Base-by-base conservation (phyloP, 1,139 yeast species). In the Cylindricascospora bacillispora region DNA sequence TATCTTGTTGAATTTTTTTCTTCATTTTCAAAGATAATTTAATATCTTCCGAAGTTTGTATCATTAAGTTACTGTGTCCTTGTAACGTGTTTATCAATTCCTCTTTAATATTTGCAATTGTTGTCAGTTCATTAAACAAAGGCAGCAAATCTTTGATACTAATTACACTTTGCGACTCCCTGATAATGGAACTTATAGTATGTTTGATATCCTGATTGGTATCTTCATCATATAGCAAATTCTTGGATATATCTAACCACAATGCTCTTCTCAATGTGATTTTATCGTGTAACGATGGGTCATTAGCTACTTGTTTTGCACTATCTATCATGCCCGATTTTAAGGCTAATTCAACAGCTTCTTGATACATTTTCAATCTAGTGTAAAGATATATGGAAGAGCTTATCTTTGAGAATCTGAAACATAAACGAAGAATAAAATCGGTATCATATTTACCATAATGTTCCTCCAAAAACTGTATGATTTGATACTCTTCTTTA, bases 101-200 rank as follows among this genome's bases (percentile, higher is more conserved):
- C 30, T 78, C 80, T 44, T 83, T 83, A 50, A 89, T 70, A 36
- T 80, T 74, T 42, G 83, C 93, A 30, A 89, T 76, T 28, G 80
- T 73, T 1, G 82, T 69, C 32, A 80, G 71, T 43, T 83, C 89
- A 0, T 95, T 94, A 43, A 86, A 77, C 20, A 83, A 57, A 1
- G 93, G 93, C 28, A 92, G 55, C 22, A 92, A 52, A 44, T 89
- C 97, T 42, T 82, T 86, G 30, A 89, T 73, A 3, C 75, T 67
- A 15, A 89, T 57, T n/a, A 65, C 38, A 14, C 68, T 73, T 36
- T 78, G 42, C 54, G 71, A 33, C 56, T 62, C 51, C 65, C 57
- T 32, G 68, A 59, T 48, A 35, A 77, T 57, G 34, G 57, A 34
- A 45, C 50, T 33, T 41, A 57, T 42, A 24, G 44, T 40, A 31